A percentile compares a stretch with the other conserved stretches of the same genome.
Evolutionary conservation across 148 eudicot genomes (phyloP).

Genomic region (Rhododendron williamsianum): DNA sequence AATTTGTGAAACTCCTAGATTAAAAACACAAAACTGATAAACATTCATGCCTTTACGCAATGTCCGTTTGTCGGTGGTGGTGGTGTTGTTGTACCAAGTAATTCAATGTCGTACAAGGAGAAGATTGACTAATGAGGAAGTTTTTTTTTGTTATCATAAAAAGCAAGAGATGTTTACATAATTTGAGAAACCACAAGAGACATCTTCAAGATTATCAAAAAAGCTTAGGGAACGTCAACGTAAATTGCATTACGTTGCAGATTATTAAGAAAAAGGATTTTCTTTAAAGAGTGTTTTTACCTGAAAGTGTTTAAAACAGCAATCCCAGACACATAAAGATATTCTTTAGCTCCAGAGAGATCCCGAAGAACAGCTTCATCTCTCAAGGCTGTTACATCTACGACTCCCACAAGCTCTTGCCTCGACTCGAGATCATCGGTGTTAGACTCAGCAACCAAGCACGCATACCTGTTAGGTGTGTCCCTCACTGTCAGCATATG

Average conservation of each 20-base stretch:
- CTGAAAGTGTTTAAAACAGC: slow-evolving; percentile 69
- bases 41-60: background rate
- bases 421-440: slow-evolving; percentile 9
- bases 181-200: background rate
- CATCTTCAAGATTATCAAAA: background rate
- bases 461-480: slow-evolving; percentile 62
- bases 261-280: background rate
- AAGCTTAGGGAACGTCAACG: background rate
- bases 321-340: slow-evolving; percentile 88
- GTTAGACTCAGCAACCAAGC: slow-evolving; percentile 69
- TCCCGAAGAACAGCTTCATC: slow-evolving; percentile 63
- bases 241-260: background rate
- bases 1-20: background rate
- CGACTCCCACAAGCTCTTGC: slow-evolving; percentile 68
- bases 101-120: no score
- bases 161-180: background rate
- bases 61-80: background rate
- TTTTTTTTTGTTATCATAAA: background rate
- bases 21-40: background rate
- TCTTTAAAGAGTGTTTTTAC: slow-evolving; percentile 16
- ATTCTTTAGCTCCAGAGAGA: slow-evolving; percentile 58
- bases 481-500: background rate
- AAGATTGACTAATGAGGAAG: background rate
- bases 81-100: no score
- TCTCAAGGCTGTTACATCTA: slow-evolving; percentile 68